Evolutionary conservation across 1,284 basidiomycete genomes (phyloP).

Genomic region (Amylostereum areolatum): DNA sequence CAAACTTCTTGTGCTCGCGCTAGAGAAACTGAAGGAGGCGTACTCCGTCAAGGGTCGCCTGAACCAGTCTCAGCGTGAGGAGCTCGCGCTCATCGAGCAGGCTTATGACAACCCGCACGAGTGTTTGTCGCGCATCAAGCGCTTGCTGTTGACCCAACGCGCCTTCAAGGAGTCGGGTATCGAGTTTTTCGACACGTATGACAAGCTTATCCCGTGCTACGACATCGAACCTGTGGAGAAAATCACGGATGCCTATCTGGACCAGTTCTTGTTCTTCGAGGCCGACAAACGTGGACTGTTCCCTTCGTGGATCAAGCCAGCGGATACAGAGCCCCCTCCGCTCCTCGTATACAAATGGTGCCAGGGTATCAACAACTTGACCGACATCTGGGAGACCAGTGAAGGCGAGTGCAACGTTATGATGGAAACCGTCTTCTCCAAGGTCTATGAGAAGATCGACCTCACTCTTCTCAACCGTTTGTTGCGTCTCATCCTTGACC

Average conservation of each 20-base stretch:
- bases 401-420: slow-evolving; percentile 96
- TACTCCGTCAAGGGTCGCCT: slow-evolving; percentile 97
- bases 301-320: slow-evolving; percentile 97
- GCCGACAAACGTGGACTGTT: slow-evolving; percentile 97
- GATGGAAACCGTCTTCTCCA: slow-evolving; percentile 95
- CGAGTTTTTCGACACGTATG: slow-evolving; percentile 91
- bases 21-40: slow-evolving; percentile 96
- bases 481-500: slow-evolving; percentile 89
- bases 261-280: slow-evolving; percentile 86
- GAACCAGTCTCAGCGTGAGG: slow-evolving; percentile 95
- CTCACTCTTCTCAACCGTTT: slow-evolving; percentile 90
- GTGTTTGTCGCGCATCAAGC: slow-evolving; percentile 94
- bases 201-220: slow-evolving; percentile 96
- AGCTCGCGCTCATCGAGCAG: slow-evolving; percentile 93
- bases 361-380: slow-evolving; percentile 89
- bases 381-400: slow-evolving; percentile 94
- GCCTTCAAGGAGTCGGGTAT: slow-evolving; percentile 99
- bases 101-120: slow-evolving; percentile 94
- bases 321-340: slow-evolving; percentile 93
- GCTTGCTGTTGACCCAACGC: slow-evolving; percentile 88
- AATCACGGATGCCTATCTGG: slow-evolving; percentile 95
- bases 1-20: slow-evolving; percentile 87
- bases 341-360: slow-evolving; percentile 97
- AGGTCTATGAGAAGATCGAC: slow-evolving; percentile 98
- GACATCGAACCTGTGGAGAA: slow-evolving; percentile 98